These are phyloP conservation scores for Fusarium pseudonygamai DNA, from an alignment of 2,329 filamentous ascomycete species.

Conservation along the genomic window DNA sequence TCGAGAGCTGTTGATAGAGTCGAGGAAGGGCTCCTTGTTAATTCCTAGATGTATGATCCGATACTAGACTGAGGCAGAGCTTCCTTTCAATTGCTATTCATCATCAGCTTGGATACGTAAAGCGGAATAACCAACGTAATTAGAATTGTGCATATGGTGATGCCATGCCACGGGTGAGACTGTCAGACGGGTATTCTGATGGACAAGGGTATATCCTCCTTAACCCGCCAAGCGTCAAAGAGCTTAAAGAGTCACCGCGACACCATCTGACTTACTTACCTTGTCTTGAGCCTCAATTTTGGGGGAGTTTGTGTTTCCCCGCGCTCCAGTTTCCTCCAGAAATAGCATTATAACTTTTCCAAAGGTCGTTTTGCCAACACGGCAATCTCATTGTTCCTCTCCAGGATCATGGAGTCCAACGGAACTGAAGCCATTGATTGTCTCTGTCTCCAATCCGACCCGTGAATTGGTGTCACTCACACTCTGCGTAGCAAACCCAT, in stretches of 20 bases:
- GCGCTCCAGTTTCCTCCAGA: background rate
- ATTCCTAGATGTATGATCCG: background rate
- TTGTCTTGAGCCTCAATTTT: conserved; percentile 33
- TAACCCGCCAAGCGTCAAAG: background rate
- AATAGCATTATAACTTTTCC: background rate
- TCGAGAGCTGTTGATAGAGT: background rate
- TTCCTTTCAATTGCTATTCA: background rate
- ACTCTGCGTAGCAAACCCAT: background rate
- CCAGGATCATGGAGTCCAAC: background rate
- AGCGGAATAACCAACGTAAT: background rate
- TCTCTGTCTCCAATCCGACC: background rate
- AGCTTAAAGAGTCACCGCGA: background rate
- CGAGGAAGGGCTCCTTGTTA: background rate
- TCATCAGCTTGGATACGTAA: background rate
- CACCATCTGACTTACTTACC: background rate
- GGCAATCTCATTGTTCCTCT: background rate
- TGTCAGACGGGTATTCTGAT: conserved; percentile 15
- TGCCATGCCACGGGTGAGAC: background rate
- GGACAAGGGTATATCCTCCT: background rate
- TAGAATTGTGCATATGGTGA: background rate
- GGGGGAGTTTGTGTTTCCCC: conserved; percentile 19
- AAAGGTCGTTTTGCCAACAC: background rate
- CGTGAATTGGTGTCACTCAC: conserved; percentile 5
- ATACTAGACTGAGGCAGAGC: background rate
- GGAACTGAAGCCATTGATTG: background rate